These are phyloP conservation scores for Claviceps quebecensis DNA, from an alignment of 2,329 filamentous ascomycete species.

Conservation along the genomic window DNA sequence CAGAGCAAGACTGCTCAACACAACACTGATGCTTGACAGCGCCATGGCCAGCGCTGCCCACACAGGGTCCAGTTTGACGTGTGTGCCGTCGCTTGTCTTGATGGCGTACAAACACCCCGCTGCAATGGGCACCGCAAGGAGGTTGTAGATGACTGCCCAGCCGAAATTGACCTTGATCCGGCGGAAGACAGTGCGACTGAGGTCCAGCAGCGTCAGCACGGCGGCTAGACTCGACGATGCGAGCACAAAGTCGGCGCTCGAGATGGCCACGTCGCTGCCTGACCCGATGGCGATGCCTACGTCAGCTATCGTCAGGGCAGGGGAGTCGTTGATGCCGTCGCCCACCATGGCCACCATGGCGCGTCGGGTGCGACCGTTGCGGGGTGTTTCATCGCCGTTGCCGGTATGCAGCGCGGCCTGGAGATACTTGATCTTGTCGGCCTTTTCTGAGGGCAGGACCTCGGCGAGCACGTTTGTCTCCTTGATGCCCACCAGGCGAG, in stretches of 20 bases:
- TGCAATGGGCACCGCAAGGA: slow-evolving; percentile 63
- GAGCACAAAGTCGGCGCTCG: slow-evolving; percentile 68
- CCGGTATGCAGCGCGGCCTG: slow-evolving; percentile 35
- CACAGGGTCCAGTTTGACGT: slow-evolving; percentile 56
- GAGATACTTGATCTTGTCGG: slow-evolving; percentile 52
- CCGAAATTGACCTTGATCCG: slow-evolving; percentile 74
- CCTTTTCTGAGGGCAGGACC: slow-evolving; percentile 74
- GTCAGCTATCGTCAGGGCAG: slow-evolving; percentile 66
- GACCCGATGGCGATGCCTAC: slow-evolving; percentile 74
- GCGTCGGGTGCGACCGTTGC: slow-evolving; percentile 20
- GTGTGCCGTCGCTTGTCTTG: slow-evolving; percentile 29
- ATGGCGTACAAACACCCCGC: slow-evolving; percentile 62
- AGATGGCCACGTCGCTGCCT: slow-evolving; percentile 73
- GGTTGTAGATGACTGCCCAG: slow-evolving; percentile 76
- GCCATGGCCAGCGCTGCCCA: slow-evolving; percentile 94
- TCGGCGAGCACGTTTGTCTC: slow-evolving; percentile 66
- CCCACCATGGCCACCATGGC: slow-evolving; percentile 68
- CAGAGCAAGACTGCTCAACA: slow-evolving; percentile 65
- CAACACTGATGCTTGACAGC: slow-evolving; percentile 77
- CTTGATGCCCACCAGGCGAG: slow-evolving; percentile 59
- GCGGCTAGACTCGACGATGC: slow-evolving; percentile 56
- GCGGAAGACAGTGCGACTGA: slow-evolving; percentile 58
- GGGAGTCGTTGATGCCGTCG: slow-evolving; percentile 81
- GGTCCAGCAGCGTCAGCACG: slow-evolving; percentile 58
- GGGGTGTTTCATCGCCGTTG: slow-evolving; percentile 12